Conservation (phyloP, 164 flowering plant species). For the Stephania yunnanensis region DNA sequence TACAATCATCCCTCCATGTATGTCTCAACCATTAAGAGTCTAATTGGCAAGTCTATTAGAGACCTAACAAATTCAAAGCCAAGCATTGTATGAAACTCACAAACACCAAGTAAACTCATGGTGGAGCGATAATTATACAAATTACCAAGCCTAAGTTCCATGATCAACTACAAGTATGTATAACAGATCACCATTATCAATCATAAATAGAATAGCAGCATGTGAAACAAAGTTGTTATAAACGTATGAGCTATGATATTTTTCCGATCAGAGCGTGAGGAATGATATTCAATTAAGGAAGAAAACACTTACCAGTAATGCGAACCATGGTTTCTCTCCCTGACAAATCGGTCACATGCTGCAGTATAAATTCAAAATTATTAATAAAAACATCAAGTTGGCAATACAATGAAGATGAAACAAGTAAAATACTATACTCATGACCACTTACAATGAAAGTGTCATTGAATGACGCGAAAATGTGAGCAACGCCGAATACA, state of each 20-base stretch:
- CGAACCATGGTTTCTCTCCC: slow-evolving; percentile 46
- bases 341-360: slow-evolving; percentile 49
- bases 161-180: not conserved
- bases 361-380: slow-evolving; percentile 4
- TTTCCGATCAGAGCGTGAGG: not conserved
- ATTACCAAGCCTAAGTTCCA: not conserved
- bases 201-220: not conserved
- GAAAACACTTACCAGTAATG: slow-evolving; percentile 22
- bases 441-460: slow-evolving; percentile 45
- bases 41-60: too few species aligned
- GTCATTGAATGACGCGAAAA: slow-evolving; percentile 69
- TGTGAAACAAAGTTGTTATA: not conserved
- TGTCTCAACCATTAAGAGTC: too few species aligned
- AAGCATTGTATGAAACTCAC: too few species aligned
- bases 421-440: not conserved
- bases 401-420: not conserved
- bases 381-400: not conserved
- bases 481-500: slow-evolving; percentile 73
- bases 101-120: too few species aligned
- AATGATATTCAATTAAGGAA: not conserved
- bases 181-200: too few species aligned
- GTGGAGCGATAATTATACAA: too few species aligned
- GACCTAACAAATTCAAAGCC: too few species aligned
- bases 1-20: too few species aligned
- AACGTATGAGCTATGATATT: not conserved